A percentile compares a stretch with the other conserved stretches of the same genome.
These are phyloP conservation scores for Pinus tabuliformis DNA, from an alignment of 75 land plant genomes.

Conservation along the genomic window DNA sequence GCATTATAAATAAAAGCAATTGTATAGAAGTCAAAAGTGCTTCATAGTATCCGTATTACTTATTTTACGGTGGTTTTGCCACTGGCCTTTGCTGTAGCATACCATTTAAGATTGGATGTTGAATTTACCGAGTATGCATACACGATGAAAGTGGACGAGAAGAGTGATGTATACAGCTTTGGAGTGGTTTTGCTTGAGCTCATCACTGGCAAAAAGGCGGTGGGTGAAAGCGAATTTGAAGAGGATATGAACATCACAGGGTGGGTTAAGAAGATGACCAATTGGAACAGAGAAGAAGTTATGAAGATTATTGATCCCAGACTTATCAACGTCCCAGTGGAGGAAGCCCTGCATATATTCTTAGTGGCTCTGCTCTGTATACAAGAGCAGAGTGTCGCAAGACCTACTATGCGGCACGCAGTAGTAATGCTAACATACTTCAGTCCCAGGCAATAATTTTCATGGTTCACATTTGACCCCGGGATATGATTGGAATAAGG, in stretches of 20 bases:
- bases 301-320: conserved; percentile 9
- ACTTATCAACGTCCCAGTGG: background rate
- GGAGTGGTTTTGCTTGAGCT: conserved; percentile 64
- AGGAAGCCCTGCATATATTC: conserved; percentile 45
- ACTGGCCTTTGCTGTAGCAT: no score
- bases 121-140: conserved; percentile 57
- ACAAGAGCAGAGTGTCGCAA: conserved; percentile 18
- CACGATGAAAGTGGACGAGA: conserved; percentile 56
- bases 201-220: conserved; percentile 43
- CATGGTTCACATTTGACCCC: background rate
- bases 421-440: conserved; percentile 46
- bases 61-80: no score
- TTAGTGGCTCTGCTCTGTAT: conserved; percentile 13
- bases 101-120: no score
- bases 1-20: no score
- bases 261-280: conserved; percentile 30
- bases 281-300: conserved; percentile 4
- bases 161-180: conserved; percentile 64
- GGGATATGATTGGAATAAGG: no score
- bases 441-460: conserved; percentile 1
- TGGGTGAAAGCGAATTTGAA: conserved; percentile 33
- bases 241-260: conserved; percentile 49
- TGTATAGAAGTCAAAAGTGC: no score
- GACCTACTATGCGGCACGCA: conserved; percentile 55
- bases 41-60: no score